phyloP scores from a whole-genome alignment of 208 protist genomes.

The Wallacemonas sp. region DNA sequence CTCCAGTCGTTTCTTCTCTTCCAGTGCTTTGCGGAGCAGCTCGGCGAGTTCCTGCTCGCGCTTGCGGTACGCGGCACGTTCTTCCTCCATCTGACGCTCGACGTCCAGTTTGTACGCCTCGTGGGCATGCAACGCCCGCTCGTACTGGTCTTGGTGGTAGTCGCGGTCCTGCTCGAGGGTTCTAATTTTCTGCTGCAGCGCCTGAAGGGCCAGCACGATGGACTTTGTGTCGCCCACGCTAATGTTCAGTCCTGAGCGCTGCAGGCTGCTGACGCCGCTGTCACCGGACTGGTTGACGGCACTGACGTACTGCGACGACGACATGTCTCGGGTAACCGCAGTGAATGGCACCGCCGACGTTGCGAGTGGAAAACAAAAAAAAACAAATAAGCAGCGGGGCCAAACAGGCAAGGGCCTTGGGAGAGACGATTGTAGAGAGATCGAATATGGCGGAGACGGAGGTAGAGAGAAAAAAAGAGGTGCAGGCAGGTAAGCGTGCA shows the following conservation, averaged over 20 bases:
- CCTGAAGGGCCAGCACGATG: slow-evolving; percentile 87
- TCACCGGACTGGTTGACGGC: slow-evolving; percentile 54
- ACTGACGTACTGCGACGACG: slow-evolving; percentile 9
- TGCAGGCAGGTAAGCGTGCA: no score
- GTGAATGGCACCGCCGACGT: no score
- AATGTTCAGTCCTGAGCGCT: slow-evolving; percentile 84
- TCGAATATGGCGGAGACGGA: no score
- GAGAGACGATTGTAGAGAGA: no score
- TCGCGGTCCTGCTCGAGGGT: slow-evolving; percentile 84
- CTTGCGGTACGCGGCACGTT: slow-evolving; percentile 63
- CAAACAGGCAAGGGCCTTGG: no score
- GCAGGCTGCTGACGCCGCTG: slow-evolving; percentile 71
- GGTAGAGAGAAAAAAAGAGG: no score
- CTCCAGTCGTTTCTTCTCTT: slow-evolving; percentile 69
- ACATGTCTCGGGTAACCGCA: no score
- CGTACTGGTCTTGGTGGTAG: slow-evolving; percentile 89
- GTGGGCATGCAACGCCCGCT: slow-evolving; percentile 67
- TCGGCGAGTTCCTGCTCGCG: slow-evolving; percentile 79
- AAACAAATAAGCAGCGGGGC: background rate
- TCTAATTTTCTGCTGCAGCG: slow-evolving; percentile 87
- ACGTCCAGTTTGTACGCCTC: slow-evolving; percentile 88
- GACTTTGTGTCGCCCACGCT: slow-evolving; percentile 90
- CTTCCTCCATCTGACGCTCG: slow-evolving; percentile 80
- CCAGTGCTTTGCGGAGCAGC: slow-evolving; percentile 57
- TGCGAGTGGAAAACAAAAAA: background rate